Percentiles rank a stretch among this genome's conserved stretches.
Conservation (phyloP, 371 early-diverging fungal species). For the Spraguea lophii region DNA sequence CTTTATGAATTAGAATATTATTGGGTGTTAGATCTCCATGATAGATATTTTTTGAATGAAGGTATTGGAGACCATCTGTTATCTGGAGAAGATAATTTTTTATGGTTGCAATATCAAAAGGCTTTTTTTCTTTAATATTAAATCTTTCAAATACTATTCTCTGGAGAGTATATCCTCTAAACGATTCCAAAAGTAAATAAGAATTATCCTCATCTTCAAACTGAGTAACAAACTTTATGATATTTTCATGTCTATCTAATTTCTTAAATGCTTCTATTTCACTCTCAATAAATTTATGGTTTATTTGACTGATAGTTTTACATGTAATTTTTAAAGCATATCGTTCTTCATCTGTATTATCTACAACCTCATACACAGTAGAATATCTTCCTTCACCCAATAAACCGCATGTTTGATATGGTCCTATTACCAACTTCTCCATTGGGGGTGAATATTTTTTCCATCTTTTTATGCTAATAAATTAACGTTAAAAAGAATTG, state of each 20-base stretch:
- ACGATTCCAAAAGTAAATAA: background rate
- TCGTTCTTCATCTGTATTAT: background rate
- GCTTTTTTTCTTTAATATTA: background rate
- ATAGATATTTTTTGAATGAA: slow-evolving; percentile 5
- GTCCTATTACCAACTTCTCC: too few species aligned
- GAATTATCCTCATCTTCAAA: background rate
- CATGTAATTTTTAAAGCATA: background rate
- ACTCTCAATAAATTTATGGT: background rate
- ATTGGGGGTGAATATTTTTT: too few species aligned
- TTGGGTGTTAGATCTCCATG: slow-evolving; percentile 18
- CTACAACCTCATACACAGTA: background rate
- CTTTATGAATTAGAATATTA: slow-evolving; percentile 4
- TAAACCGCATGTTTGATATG: background rate
- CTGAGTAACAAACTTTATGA: background rate
- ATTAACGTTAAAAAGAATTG: too few species aligned
- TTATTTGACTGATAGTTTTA: background rate
- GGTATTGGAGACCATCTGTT: slow-evolving; percentile 10
- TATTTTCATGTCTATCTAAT: background rate
- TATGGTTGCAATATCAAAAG: background rate
- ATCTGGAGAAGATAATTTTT: slow-evolving; percentile 1
- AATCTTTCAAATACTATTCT: background rate
- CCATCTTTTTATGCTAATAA: too few species aligned
- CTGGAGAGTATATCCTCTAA: background rate
- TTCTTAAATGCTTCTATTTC: background rate
- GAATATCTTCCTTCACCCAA: background rate